Percentiles rank a stretch among this genome's conserved stretches.
Conservation (phyloP, 2,329 filamentous ascomycete species). For the Simplicillium aogashimaense region DNA sequence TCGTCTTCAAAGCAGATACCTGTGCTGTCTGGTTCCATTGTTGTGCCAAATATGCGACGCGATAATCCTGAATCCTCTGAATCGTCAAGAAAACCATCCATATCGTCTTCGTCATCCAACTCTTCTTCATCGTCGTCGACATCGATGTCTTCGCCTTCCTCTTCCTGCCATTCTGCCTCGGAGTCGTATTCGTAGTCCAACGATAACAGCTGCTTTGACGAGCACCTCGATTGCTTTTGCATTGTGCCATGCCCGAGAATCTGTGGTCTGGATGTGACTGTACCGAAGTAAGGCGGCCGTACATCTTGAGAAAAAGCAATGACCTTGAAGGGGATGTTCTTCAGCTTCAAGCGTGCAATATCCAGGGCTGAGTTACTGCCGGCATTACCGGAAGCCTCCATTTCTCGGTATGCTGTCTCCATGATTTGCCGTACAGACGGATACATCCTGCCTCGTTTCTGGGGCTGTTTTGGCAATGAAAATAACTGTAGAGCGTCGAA, state of each 20-base stretch:
- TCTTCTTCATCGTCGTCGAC: conserved; percentile 61
- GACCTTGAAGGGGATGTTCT: conserved; percentile 51
- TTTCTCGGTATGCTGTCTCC: conserved; percentile 39
- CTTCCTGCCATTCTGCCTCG: conserved; percentile 77
- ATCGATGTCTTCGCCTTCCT: conserved; percentile 58
- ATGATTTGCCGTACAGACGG: conserved; percentile 53
- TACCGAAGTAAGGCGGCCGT: conserved; percentile 62
- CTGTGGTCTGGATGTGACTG: conserved; percentile 50
- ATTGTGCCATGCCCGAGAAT: conserved; percentile 35
- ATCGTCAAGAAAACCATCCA: conserved; percentile 85
- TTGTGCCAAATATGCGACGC: conserved; percentile 51
- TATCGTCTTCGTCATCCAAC: conserved; percentile 67
- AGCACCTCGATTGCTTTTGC: conserved; percentile 39
- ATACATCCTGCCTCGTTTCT: conserved; percentile 34
- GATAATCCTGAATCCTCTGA: conserved; percentile 57
- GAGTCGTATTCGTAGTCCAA: conserved; percentile 79
- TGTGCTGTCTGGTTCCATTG: conserved; percentile 66
- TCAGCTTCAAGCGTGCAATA: conserved; percentile 30
- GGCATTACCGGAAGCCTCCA: conserved; percentile 24
- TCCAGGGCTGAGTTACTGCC: conserved; percentile 17
- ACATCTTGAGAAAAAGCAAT: conserved; percentile 55
- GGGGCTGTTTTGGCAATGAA: conserved; percentile 26
- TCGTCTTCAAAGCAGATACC: conserved; percentile 76
- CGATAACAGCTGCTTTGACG: conserved; percentile 45
- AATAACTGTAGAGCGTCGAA: conserved; percentile 39